Percentiles rank a stretch among this genome's conserved stretches.
Evolutionary conservation across 2,329 filamentous ascomycete genomes (phyloP).

Genomic region (Nemania diffusa): DNA sequence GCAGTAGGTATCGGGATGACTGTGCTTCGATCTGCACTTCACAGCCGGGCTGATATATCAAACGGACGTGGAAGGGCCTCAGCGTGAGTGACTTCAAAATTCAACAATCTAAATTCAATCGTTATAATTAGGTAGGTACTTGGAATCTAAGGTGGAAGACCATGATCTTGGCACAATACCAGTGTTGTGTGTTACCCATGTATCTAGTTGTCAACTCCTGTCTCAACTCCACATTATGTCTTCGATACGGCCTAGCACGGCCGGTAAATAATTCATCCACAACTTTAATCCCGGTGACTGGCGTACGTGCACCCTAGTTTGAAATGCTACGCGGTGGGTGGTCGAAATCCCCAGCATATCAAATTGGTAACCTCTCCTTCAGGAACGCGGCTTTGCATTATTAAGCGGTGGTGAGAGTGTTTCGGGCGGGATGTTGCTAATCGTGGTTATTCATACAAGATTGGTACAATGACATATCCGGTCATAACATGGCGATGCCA

Average conservation of each 20-base stretch:
- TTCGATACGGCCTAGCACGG: background rate
- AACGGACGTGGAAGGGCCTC: background rate
- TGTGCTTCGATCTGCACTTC: background rate
- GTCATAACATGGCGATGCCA: background rate
- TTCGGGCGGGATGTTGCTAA: background rate
- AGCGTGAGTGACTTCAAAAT: background rate
- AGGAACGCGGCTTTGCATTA: background rate
- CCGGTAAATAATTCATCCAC: background rate
- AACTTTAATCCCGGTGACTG: background rate
- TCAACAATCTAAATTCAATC: too few relatives aligned
- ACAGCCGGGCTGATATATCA: background rate
- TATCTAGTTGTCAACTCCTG: background rate
- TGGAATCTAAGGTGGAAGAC: background rate
- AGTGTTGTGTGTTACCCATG: background rate
- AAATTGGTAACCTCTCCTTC: background rate
- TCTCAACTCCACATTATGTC: background rate
- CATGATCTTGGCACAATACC: background rate
- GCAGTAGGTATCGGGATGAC: conserved; percentile 5
- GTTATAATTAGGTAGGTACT: background rate
- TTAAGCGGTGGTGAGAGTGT: background rate
- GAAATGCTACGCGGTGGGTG: background rate
- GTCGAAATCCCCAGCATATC: background rate
- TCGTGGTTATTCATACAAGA: background rate
- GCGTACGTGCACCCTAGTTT: background rate
- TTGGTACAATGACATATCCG: background rate